Evolutionary conservation across 345 rosid species (phyloP).

Genomic region (Abelmoschus esculentus): DNA sequence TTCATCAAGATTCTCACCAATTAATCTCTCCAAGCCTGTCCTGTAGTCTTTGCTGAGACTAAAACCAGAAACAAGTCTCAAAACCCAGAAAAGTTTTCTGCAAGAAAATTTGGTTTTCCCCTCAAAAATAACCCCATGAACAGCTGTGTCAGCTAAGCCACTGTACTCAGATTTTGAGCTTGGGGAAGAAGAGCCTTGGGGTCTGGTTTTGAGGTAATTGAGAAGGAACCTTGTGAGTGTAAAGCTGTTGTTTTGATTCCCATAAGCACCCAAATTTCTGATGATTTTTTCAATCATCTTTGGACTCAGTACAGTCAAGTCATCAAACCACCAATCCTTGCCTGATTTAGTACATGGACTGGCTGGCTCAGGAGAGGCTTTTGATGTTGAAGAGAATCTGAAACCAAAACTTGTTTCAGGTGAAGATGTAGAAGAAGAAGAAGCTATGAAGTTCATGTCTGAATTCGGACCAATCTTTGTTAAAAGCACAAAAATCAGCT

Average conservation of each 20-base stretch:
- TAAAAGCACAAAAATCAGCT: constrained; percentile 39
- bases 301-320: constrained; percentile 42
- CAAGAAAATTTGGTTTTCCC: constrained; percentile 49
- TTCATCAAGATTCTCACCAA: constrained; percentile 58
- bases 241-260: constrained; percentile 40
- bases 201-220: constrained; percentile 47
- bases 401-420: constrained; percentile 36
- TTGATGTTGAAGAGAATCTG: constrained; percentile 35
- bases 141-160: constrained; percentile 50
- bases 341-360: constrained; percentile 27
- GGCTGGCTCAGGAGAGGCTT: constrained; percentile 21
- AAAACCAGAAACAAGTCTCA: constrained; percentile 42
- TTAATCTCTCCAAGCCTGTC: constrained; percentile 48
- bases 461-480: constrained; percentile 57
- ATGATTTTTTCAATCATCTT: constrained; percentile 37
- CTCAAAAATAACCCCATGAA: constrained; percentile 38
- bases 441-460: constrained; percentile 26
- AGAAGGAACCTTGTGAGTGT: constrained; percentile 65
- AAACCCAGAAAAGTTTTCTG: constrained; percentile 54
- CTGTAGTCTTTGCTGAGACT: constrained; percentile 48
- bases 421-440: constrained; percentile 47
- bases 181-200: constrained; percentile 12
- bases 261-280: constrained; percentile 40
- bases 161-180: constrained; percentile 24
- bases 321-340: constrained; percentile 79